Base-by-base conservation (phyloP, 148 eudicot species). In the Chenopodium berlandieri region DNA sequence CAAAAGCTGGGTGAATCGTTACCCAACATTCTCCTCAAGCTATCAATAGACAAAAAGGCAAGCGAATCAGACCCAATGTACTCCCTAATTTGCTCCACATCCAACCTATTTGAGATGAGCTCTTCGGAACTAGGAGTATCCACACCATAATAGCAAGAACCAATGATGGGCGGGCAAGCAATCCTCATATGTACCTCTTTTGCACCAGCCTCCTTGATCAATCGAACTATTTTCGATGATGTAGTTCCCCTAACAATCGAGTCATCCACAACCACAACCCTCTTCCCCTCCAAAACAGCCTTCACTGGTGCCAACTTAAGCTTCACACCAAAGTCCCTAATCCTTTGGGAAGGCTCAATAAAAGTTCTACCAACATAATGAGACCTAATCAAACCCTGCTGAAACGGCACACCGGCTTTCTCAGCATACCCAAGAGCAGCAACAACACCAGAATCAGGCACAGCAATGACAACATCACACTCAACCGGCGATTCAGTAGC, bases 261-360 rank as follows among this genome's bases (percentile, higher is more conserved):
- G 73, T 94, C 98, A 80, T 94, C 98, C 37, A 94, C 97, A 62
- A 94, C 98, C 60, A 94, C 98, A 22, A 94, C 98, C 86, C 95
- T 86, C 75, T 94, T 94, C 5, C 98, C 98, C 76, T 91, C 91
- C 84, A 93, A 91, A 87, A 10, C 98, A 83, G 78, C 94, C 75
- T 84, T 73, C 9, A 92, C 97, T 0, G 97, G 97, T 1, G 94
- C 87, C 58, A 92, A 84, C 89, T 91, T 92, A 14, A 92, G 86
- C 85, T 92, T 94, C n/a, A 92, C 95, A 2, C 97, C 97, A 62
- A 94, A 92, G 69, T 94, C 97, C 79, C 98, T 80, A 80, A 92
- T 94, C 81, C 89, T 88, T 70, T 94, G 98, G 0, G 98, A 92
- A 1, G 97, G 97, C 88, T 94, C 97, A 34, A 94, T 92, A 66